These are phyloP conservation scores for Bretziella fagacearum DNA, from an alignment of 2,329 filamentous ascomycete species.

Conservation along the genomic window DNA sequence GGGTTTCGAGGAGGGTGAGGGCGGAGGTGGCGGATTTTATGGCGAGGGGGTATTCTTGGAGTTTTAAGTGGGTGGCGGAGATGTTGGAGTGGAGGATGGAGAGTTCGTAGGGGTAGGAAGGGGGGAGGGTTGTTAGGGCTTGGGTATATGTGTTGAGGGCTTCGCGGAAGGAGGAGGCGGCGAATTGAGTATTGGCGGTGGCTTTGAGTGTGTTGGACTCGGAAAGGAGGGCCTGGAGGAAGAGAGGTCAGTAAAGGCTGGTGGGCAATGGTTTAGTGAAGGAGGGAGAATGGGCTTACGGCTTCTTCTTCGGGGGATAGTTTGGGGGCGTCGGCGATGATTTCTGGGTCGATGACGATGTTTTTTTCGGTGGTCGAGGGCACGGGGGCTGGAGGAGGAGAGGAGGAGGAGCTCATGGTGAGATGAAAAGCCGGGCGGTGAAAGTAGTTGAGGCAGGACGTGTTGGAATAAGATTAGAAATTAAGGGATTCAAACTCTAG, in stretches of 20 bases:
- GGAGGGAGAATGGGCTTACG: constrained; percentile 23
- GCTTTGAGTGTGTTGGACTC: constrained; percentile 59
- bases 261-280: background rate
- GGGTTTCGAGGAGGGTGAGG: constrained; percentile 51
- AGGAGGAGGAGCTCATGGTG: background rate
- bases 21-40: constrained; percentile 56
- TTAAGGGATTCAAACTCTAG: no score
- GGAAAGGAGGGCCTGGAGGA: constrained; percentile 42
- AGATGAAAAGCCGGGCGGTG: background rate
- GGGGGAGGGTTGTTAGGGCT: constrained; percentile 61
- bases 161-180: constrained; percentile 50
- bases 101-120: constrained; percentile 73
- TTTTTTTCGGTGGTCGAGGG: background rate
- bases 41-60: constrained; percentile 72
- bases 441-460: no score
- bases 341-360: background rate
- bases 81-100: constrained; percentile 81
- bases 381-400: no score
- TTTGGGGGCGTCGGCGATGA: constrained; percentile 15
- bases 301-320: constrained; percentile 41
- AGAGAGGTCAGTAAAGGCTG: background rate
- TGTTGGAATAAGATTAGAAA: no score
- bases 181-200: constrained; percentile 67
- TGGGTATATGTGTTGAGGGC: constrained; percentile 72
- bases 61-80: constrained; percentile 71